These are phyloP conservation scores for Ophiostoma sp. DNA, from an alignment of 2,329 filamentous ascomycete species.

Conservation along the genomic window DNA sequence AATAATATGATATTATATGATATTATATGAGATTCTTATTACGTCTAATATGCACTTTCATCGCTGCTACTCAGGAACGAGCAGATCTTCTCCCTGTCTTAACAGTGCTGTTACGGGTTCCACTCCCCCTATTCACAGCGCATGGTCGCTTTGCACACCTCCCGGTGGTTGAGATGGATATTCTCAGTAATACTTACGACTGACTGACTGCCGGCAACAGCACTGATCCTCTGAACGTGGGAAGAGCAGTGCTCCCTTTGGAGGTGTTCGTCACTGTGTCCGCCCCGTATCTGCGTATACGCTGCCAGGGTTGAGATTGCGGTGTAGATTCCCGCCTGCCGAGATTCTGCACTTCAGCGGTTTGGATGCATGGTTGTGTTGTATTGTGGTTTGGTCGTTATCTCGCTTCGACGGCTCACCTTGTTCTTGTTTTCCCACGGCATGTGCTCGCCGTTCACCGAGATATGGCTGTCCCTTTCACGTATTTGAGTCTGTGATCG, in stretches of 20 bases:
- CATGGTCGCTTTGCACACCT: background rate
- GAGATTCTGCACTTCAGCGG: background rate
- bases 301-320: background rate
- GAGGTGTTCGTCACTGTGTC: no score
- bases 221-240: no score
- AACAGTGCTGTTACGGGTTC: background rate
- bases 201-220: no score
- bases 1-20: no score
- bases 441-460: conserved; percentile 4
- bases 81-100: background rate
- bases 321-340: background rate
- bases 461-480: no score
- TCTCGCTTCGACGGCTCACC: conserved; percentile 6
- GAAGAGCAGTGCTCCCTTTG: no score
- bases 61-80: background rate
- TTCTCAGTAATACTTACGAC: no score
- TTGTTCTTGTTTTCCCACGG: background rate
- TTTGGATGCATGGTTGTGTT: conserved; percentile 1
- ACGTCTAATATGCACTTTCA: background rate
- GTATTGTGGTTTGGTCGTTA: background rate
- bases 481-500: no score
- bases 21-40: background rate
- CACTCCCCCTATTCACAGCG: conserved; percentile 8
- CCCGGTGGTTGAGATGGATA: background rate
- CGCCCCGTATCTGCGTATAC: background rate